Evolutionary conservation across 2,329 filamentous ascomycete species (phyloP), one percentile per base, ranked within the genome.

Genomic region (Zalaria obscura): DNA sequence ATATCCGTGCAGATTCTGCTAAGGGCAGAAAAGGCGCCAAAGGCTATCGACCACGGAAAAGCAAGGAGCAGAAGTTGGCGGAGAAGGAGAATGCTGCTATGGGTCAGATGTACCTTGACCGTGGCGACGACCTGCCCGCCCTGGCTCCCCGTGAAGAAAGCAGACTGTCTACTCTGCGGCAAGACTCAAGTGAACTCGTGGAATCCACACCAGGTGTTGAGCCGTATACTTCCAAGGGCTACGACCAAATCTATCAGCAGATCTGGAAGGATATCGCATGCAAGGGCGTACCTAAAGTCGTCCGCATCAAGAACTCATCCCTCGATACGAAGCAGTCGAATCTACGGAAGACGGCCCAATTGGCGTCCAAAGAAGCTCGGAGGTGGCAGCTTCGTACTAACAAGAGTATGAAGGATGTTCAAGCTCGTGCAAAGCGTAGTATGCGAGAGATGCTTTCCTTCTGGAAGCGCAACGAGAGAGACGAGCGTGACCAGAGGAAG

Each of bases 361-460:
- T 98, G 34, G 91, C 91, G 5, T 93, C 89, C 46, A 98, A 98
- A 60, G 91, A 98, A 65, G 89, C 91, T 41, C 87, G 93, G 56
- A 75, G 93, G 55, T 98, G 91, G 91, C 93, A 98, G 62, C 76
- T 93, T 46, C 83, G 87, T 35, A 98, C 91, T 41, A 98, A 98
- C 69, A 96, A 98, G 72, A 93, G 88, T 57, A 91, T 84, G 60
- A 98, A 98, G 62, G 91, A 98, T 61, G 83, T 93, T 3, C 91
- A 96, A 59, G 91, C 91, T 35, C 79, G 91, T 38, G 91, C 91
- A 44, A 98, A 98, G 71, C 83, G 91, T 51, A 89, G 89, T 45
- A 98, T 98, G 91, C 79, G 91, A 58, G 91, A 98, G 65, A 98
- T 98, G 91, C 91, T 95, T 75, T 79, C 84, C 44, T 98, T 96